These are phyloP conservation scores for Puccinia novopanici DNA, from an alignment of 1,284 basidiomycete species.

Conservation along the genomic window DNA sequence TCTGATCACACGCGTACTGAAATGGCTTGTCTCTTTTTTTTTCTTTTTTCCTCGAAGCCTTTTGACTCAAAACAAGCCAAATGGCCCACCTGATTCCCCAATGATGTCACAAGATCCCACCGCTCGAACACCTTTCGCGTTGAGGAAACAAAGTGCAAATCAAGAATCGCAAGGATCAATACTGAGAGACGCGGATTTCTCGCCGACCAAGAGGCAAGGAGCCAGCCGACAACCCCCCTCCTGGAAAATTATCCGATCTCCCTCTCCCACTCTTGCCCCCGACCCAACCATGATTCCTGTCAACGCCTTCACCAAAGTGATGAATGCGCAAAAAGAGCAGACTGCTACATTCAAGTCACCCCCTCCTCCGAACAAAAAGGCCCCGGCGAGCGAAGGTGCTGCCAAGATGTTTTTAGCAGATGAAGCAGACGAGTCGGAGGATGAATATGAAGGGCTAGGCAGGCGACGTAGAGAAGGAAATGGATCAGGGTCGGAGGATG, in stretches of 20 bases:
- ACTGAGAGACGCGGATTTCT: neutral
- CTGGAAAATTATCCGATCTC: constrained; percentile 7
- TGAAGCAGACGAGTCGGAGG: constrained; percentile 48
- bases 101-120: constrained; percentile 44
- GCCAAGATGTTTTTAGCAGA: constrained; percentile 30
- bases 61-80: constrained; percentile 49
- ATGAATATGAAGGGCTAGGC: constrained; percentile 21
- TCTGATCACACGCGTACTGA: neutral
- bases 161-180: neutral
- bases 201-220: constrained; percentile 22
- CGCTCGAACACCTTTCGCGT: constrained; percentile 44
- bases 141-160: constrained; percentile 25
- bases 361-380: constrained; percentile 10
- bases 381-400: neutral
- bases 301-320: constrained; percentile 30
- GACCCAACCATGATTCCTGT: neutral
- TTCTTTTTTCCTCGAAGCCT: constrained; percentile 13
- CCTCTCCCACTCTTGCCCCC: neutral
- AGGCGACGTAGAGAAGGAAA: neutral
- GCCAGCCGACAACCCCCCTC: neutral
- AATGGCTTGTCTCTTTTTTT: neutral
- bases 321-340: constrained; percentile 29
- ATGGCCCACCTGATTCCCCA: constrained; percentile 46
- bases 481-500: neutral
- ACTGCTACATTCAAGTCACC: constrained; percentile 1